phyloP scores from a whole-genome alignment of 2,329 filamentous ascomycete species.

The Microdochium bolleyi region DNA sequence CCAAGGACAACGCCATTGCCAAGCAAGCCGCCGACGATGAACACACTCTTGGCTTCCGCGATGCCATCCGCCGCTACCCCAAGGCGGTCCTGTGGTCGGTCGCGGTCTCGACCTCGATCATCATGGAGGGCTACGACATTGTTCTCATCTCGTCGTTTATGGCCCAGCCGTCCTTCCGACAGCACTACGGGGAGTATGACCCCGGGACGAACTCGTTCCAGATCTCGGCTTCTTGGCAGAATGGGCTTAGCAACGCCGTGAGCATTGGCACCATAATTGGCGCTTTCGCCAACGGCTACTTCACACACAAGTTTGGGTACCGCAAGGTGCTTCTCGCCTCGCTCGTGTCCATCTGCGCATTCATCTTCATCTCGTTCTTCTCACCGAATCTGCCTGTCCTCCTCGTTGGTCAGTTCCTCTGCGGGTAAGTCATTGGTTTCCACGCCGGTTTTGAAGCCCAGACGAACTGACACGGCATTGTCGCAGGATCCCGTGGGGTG shows the following conservation, averaged over 20 bases:
- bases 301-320: conserved; percentile 32
- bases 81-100: background rate
- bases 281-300: conserved; percentile 31
- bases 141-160: conserved; percentile 38
- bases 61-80: background rate
- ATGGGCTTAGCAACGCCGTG: conserved; percentile 30
- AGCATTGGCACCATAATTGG: conserved; percentile 29
- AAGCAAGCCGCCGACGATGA: background rate
- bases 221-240: conserved; percentile 43
- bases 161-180: conserved; percentile 29
- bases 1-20: background rate
- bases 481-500: background rate
- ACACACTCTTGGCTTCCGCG: background rate
- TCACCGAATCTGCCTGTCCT: conserved; percentile 32
- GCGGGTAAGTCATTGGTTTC: conserved; percentile 7
- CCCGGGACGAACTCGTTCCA: conserved; percentile 25
- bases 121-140: conserved; percentile 40
- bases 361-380: conserved; percentile 42
- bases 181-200: conserved; percentile 28
- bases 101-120: background rate
- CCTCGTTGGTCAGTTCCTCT: conserved; percentile 36
- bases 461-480: background rate
- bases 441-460: background rate
- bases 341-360: conserved; percentile 29
- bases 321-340: conserved; percentile 32